These are phyloP conservation scores for Ehretia macrophylla DNA, from an alignment of 257 asterid genomes.

Conservation along the genomic window DNA sequence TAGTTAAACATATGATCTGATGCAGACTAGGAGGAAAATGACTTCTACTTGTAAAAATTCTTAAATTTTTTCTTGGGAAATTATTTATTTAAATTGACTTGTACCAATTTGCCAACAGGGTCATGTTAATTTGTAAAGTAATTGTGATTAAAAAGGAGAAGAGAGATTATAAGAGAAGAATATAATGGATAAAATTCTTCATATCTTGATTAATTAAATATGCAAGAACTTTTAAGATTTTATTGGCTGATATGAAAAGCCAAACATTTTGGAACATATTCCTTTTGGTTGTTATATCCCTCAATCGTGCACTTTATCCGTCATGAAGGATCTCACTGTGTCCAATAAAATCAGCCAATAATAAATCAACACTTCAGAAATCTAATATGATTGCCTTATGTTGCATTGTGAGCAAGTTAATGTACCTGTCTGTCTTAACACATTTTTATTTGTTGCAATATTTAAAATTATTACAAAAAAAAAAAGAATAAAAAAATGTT, in stretches of 20 bases:
- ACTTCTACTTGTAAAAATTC: neutral
- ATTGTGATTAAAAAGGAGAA: neutral
- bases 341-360: neutral
- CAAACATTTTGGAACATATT: conserved; percentile 4
- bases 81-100: too few relatives aligned
- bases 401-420: neutral
- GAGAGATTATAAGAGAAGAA: neutral
- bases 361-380: neutral
- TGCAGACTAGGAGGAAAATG: conserved; percentile 39
- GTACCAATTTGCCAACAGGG: too few relatives aligned
- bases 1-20: conserved; percentile 26
- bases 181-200: conserved; percentile 1
- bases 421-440: too few relatives aligned
- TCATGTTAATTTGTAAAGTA: too few relatives aligned
- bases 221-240: conserved; percentile 16
- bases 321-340: too few relatives aligned
- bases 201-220: conserved; percentile 16
- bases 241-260: conserved; percentile 10
- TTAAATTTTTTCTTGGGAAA: neutral
- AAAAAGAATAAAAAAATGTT: too few relatives aligned
- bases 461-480: too few relatives aligned
- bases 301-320: neutral
- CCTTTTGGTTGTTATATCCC: conserved; percentile 1
- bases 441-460: too few relatives aligned
- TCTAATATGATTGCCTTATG: neutral